Percentiles rank a stretch among this genome's conserved stretches.
phyloP scores from a whole-genome alignment of 2,329 filamentous ascomycete species.

The Pestalotiopsis sp. region DNA sequence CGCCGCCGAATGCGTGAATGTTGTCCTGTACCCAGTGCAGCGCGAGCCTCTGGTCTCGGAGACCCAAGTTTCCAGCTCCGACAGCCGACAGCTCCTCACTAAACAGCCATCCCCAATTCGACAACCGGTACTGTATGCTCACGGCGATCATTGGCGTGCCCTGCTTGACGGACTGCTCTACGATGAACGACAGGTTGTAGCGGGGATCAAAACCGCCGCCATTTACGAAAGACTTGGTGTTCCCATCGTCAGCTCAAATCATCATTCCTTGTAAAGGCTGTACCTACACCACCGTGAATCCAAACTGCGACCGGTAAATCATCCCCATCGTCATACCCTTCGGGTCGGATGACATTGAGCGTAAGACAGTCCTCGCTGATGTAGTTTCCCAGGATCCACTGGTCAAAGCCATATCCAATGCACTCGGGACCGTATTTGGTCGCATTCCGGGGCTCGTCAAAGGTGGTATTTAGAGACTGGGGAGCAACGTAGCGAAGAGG shows the following conservation, averaged over 20 bases:
- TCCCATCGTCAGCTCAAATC: slow-evolving; percentile 37
- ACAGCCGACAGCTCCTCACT: slow-evolving; percentile 42
- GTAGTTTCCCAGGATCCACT: slow-evolving; percentile 5
- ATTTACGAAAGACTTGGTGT: slow-evolving; percentile 29
- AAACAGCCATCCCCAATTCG: slow-evolving; percentile 55
- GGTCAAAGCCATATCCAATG: slow-evolving; percentile 47
- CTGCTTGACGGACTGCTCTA: slow-evolving; percentile 42
- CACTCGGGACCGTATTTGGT: slow-evolving; percentile 48
- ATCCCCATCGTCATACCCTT: slow-evolving; percentile 36
- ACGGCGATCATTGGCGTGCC: slow-evolving; percentile 53
- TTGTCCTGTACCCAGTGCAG: slow-evolving; percentile 52
- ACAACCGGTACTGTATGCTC: slow-evolving; percentile 50
- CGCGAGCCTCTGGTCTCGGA: slow-evolving; percentile 52
- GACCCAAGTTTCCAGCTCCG: slow-evolving; percentile 52
- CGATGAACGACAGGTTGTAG: slow-evolving; percentile 53
- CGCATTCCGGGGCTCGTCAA: slow-evolving; percentile 36
- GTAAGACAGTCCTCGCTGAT: slow-evolving; percentile 61
- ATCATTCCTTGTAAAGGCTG: neutral
- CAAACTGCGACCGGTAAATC: slow-evolving; percentile 59
- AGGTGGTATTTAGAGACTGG: slow-evolving; percentile 48
- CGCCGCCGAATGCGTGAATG: slow-evolving; percentile 53
- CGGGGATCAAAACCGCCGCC: slow-evolving; percentile 49
- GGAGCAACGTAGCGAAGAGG: slow-evolving; percentile 49
- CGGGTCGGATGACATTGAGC: slow-evolving; percentile 62
- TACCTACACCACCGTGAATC: slow-evolving; percentile 55